Conservation (phyloP, 176 grass and related monocot species). For the Cymbopogon citratus region DNA sequence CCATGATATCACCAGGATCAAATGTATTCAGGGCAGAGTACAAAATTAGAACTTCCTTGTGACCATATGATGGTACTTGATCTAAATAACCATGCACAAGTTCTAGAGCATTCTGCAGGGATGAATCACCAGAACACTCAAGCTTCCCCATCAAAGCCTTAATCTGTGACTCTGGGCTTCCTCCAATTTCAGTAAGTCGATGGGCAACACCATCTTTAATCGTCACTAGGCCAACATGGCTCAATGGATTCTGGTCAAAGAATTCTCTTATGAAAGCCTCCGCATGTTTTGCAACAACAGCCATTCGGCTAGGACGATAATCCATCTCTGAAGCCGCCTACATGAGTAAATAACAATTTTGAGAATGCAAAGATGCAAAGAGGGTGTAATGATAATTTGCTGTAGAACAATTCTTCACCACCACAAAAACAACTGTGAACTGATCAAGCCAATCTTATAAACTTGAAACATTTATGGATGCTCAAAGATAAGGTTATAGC, state of each 20-base stretch:
- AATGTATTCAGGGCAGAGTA: slow-evolving; percentile 84
- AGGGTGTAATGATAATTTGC: neutral
- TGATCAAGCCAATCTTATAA: neutral
- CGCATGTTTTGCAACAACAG: slow-evolving; percentile 62
- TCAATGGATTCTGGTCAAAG: slow-evolving; percentile 96
- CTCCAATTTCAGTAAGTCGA: slow-evolving; percentile 80
- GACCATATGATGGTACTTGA: slow-evolving; percentile 86
- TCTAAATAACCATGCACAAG: slow-evolving; percentile 80
- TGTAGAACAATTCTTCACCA: neutral
- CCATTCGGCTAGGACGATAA: slow-evolving; percentile 95
- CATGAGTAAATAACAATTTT: slow-evolving; percentile 28
- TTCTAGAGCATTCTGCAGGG: slow-evolving; percentile 89
- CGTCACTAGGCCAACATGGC: slow-evolving; percentile 75
- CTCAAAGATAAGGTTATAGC: slow-evolving; percentile 3
- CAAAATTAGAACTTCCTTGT: slow-evolving; percentile 82
- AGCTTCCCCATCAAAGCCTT: slow-evolving; percentile 89
- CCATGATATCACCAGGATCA: slow-evolving; percentile 90
- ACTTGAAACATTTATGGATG: neutral
- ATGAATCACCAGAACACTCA: slow-evolving; percentile 88
- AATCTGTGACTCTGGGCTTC: slow-evolving; percentile 90
- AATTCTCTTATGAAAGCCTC: slow-evolving; percentile 92
- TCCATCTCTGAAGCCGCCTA: slow-evolving; percentile 93
- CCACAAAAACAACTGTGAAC: neutral
- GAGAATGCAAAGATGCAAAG: neutral
- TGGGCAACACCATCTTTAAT: slow-evolving; percentile 84